Base-by-base conservation (phyloP, 768 basidiomycete genomes). In the Collybiopsis luxurians region DNA sequence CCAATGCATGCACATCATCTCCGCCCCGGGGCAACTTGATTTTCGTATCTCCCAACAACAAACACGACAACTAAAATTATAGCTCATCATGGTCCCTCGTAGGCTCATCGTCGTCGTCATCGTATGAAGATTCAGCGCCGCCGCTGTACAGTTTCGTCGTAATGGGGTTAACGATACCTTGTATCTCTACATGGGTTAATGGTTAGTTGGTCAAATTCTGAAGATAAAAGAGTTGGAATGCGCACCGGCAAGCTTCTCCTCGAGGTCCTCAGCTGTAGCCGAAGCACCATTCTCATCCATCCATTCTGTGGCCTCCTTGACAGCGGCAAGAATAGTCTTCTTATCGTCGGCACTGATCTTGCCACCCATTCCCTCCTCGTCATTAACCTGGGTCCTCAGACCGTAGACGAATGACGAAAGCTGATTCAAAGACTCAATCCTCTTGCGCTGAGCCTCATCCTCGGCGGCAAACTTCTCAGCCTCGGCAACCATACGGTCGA, bases 401-500 rank as follows among this genome's bases (percentile, higher is more conserved):
- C 90, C 86, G 70, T 87, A 96, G 62, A 95, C 82, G 68, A 87
- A 92, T 44, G 87, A 82, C 15, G 90, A 91, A 45, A 93, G 81
- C 23, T 78, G 77, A 76, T 93, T 92, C 57, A 92, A 82, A n/a
- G 89, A 80, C 67, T 93, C 92, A 59, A 92, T 90, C 48, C 89
- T 86, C 73, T 89, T 90, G 63, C 88, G 83, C 68, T 87, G 85
- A 42, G 82, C 81, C 71, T 82, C 90, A 57, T 92, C 91, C 72
- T 91, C 89, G 6, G 82, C 72, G 1, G 89, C 89, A 63, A 91
- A 95, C 66, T 94, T 87, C 80, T 98, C 94, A 3, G 93, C 94
- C 65, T 97, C 95, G 28, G 79, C 83, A 55, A 97, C 90, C 95
- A 96, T 97, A 59, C 93, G 90, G 67, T 97, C 95, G 60, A 97